phyloP scores from a whole-genome alignment of 2,329 filamentous ascomycete species.

The Gliomastix tumulicola region DNA sequence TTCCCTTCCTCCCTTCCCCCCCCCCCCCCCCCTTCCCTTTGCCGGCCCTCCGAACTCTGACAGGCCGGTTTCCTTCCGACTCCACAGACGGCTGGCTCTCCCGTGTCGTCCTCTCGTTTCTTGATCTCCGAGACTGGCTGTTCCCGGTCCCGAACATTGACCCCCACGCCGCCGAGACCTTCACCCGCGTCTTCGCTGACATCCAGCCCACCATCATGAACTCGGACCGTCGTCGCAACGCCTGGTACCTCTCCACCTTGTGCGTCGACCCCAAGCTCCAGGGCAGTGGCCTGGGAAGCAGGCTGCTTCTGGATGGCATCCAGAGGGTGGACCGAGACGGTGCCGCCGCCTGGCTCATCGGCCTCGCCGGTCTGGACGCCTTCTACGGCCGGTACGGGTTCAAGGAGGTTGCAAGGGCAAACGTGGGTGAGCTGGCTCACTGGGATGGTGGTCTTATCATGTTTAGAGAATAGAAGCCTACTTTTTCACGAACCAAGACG shows the following conservation, averaged over 20 bases:
- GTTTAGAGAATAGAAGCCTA: slow-evolving; percentile 21
- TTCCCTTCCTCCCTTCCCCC: background rate
- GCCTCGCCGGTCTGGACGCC: slow-evolving; percentile 18
- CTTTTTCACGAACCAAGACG: too few species aligned
- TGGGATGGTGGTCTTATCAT: slow-evolving; percentile 29
- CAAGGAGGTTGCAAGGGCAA: slow-evolving; percentile 22
- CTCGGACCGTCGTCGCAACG: slow-evolving; percentile 17
- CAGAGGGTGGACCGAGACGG: slow-evolving; percentile 15
- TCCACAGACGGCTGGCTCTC: slow-evolving; percentile 19
- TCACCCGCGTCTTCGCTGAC: slow-evolving; percentile 15
- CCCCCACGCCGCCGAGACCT: slow-evolving; percentile 10
- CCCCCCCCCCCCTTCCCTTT: background rate
- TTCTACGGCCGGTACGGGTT: slow-evolving; percentile 26
- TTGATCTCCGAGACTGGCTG: slow-evolving; percentile 15
- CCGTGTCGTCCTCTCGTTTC: slow-evolving; percentile 13
- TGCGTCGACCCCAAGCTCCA: slow-evolving; percentile 21
- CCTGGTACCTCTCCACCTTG: slow-evolving; percentile 26
- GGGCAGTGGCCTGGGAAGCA: slow-evolving; percentile 19
- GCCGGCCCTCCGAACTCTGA: too few species aligned
- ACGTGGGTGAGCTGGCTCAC: slow-evolving; percentile 22
- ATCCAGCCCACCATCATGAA: slow-evolving; percentile 16
- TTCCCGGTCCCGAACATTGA: slow-evolving; percentile 14
- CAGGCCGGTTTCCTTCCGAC: background rate
- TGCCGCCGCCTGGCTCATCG: slow-evolving; percentile 22
- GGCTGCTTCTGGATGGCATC: slow-evolving; percentile 21